Percentiles rank a stretch among this genome's conserved stretches.
phyloP scores from a whole-genome alignment of 176 grass and related monocot genomes.

The Ampelocalamus luodianensis region DNA sequence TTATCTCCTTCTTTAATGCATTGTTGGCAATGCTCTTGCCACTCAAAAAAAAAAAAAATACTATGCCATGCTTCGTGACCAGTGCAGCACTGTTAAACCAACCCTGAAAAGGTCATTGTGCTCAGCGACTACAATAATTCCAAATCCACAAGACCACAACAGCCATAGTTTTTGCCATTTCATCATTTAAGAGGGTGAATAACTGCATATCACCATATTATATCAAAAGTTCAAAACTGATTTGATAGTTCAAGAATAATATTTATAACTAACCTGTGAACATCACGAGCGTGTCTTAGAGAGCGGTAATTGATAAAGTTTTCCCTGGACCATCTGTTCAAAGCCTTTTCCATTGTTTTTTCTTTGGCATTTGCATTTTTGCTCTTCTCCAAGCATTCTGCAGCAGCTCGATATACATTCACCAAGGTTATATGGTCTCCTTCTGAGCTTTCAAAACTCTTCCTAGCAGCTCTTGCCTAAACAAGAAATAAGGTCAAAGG shows the following conservation, averaged over 20 bases:
- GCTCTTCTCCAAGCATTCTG: conserved; percentile 82
- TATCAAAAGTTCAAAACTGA: not conserved
- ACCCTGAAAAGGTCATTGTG: not conserved
- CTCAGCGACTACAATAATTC: not conserved
- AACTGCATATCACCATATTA: not conserved
- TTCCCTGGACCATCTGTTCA: conserved; percentile 90
- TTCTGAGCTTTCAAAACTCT: conserved; percentile 79
- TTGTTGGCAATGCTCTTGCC: too few relatives aligned
- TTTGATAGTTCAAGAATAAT: not conserved
- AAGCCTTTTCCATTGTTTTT: conserved; percentile 80
- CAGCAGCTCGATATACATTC: conserved; percentile 74
- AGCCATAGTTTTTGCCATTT: not conserved
- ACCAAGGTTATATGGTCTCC: conserved; percentile 90
- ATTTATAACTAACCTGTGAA: conserved; percentile 69
- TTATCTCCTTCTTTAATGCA: too few relatives aligned
- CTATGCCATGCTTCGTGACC: not conserved
- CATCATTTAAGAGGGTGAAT: not conserved
- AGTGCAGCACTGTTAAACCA: not conserved
- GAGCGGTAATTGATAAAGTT: conserved; percentile 91
- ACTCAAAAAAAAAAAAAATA: too few relatives aligned
- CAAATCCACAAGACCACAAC: not conserved
- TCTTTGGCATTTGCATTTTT: conserved; percentile 82
- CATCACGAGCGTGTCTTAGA: conserved; percentile 71
- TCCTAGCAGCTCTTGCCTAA: conserved; percentile 91
- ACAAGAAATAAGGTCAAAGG: conserved; percentile 27